Base-by-base conservation (phyloP, 805 yeast species). In the Candida oleophila region DNA sequence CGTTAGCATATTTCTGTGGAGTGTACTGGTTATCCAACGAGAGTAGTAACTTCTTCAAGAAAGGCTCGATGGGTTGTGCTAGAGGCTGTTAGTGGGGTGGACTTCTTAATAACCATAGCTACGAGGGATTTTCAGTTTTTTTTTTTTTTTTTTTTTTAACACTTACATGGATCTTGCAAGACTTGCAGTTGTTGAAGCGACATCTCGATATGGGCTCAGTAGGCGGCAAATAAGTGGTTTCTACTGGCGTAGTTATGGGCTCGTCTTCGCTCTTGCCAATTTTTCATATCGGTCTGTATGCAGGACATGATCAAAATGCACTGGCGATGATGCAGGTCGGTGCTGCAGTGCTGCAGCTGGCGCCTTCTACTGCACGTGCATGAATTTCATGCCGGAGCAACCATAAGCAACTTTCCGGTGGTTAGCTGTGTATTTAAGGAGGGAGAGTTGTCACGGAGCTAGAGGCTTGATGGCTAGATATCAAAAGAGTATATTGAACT, bases 41-140 rank as follows among this genome's bases (percentile, higher is more conserved):
- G 14, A 59, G 43, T 41, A 70, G 53, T 36, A 70, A 49, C 16
- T 57, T 64, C 49, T 70, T 72, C 43, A 72, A 48, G 47, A 71
- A 69, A 16, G 73, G 68, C 54, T 69, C 76, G 37, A 73, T 61
- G 28, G 69, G 70, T 53, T 58, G 66, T 15, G 72, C 73, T 67
- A 47, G 45, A 48, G 46, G 20, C 22, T n/a, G 22, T 47, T 46
- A 36, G 33, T 43, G 41, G 19, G 18, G 18, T n/a, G n/a, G n/a
- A n/a, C n/a, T n/a, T n/a, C n/a, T n/a, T n/a, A n/a, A n/a, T n/a
- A n/a, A n/a, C n/a, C n/a, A n/a, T n/a, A 8, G 32, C 32, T 12
- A 8, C 12, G 32, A 38, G 14, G 9, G 15, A 40, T 38, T n/a
- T 19, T 28, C 15, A 18, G 34, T 40, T 11, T 16, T 35, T 15